A percentile compares a stretch with the other conserved stretches of the same genome.
Evolutionary conservation across 305 asterid genomes (phyloP).

Genomic region (Fraxinus floribunda): DNA sequence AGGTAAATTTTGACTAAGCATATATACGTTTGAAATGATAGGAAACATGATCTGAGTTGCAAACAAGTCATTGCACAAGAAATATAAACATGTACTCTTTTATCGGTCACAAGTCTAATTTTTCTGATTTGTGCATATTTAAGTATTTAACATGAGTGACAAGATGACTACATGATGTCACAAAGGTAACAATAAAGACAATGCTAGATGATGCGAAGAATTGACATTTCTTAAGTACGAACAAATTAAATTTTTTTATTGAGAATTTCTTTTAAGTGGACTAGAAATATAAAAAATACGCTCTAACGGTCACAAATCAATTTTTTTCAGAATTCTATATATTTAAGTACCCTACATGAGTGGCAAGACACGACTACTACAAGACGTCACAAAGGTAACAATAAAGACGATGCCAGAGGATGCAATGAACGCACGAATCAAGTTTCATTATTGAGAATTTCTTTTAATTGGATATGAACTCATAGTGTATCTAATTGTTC

Average conservation of each 20-base stretch:
- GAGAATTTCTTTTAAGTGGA: too few relatives aligned
- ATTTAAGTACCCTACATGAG: background rate
- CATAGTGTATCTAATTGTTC: background rate
- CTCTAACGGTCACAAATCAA: too few relatives aligned
- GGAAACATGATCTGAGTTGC: background rate
- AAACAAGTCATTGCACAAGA: background rate
- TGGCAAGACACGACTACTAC: background rate
- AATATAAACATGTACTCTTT: background rate
- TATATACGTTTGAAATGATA: background rate
- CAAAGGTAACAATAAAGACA: too few relatives aligned
- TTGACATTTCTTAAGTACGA: too few relatives aligned
- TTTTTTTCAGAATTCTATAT: too few relatives aligned
- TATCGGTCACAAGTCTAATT: background rate
- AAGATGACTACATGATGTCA: too few relatives aligned
- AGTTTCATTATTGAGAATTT: background rate
- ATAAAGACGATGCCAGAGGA: background rate
- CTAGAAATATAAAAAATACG: too few relatives aligned
- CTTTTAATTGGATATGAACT: background rate
- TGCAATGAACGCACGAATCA: background rate
- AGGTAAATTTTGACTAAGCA: background rate
- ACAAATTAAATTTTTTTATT: too few relatives aligned
- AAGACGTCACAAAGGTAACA: background rate
- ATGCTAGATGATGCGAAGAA: too few relatives aligned
- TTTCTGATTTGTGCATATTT: too few relatives aligned
- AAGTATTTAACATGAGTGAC: too few relatives aligned